Evolutionary conservation across 345 rosid species (phyloP), one percentile per base, ranked within the genome.

Genomic region (Citrus sp.): DNA sequence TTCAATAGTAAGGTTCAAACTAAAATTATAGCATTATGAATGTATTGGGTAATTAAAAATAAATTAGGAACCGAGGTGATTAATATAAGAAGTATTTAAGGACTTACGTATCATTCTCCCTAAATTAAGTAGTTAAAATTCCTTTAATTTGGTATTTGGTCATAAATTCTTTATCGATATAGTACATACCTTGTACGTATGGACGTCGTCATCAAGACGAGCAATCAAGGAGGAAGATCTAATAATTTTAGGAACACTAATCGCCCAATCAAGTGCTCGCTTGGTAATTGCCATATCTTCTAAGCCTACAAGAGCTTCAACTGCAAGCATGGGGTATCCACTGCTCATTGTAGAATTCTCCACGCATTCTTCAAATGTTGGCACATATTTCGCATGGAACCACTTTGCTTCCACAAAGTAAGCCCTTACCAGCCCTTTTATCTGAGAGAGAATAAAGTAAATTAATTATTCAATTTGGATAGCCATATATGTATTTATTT

Each of bases 271-370:
- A 28, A 40, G 18, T 18, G 72, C 28, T 68, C 14, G 56, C 56
- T 24, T 68, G 2, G 72, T 42, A 40, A 30, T 28, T 7, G 46
- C 56, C 21, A 40, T 10, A 34, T 66, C 72, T 42, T 68, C 34
- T 68, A 68, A 42, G 21, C 72, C 72, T 24, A 40, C 5, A 24
- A 68, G 72, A 42, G 72, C 72, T 68, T 68, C 21, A 5, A 68
- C 72, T 1, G 54, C 22, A 68, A 68, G 72, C 72, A 68, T 68
- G 13, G 72, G 72, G 56, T 68, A 68, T 68, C 72, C 72, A 24
- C 72, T 24, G 56, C 55, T 68, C 2, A 40, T 42, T 27, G n/a
- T 3, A 9, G 72, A 68, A 40, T 24, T 68, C 72, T 68, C 34
- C 56, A 40, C 5, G 34, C 12, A 68, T 68, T 68, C 72, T 9